Evolutionary conservation across 2,329 filamentous ascomycete genomes (phyloP).

Genomic region (Fusarium temperatum): DNA sequence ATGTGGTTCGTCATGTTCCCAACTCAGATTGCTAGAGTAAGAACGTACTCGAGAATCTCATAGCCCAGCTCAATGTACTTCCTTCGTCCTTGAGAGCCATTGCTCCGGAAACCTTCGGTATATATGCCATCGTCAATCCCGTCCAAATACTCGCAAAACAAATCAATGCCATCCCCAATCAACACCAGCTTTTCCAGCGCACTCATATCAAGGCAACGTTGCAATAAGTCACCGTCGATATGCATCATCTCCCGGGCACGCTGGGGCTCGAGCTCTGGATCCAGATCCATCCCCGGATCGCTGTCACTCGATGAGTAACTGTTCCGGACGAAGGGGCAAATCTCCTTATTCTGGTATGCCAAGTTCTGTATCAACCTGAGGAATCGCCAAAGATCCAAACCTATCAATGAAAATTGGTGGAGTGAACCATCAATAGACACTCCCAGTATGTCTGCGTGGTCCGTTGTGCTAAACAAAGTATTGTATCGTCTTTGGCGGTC

Average conservation of each 20-base stretch:
- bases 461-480: constrained; percentile 52
- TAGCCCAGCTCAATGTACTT: constrained; percentile 62
- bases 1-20: background rate
- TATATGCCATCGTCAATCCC: constrained; percentile 57
- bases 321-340: constrained; percentile 58
- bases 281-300: constrained; percentile 29
- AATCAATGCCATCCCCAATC: constrained; percentile 44
- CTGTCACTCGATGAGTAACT: constrained; percentile 1
- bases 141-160: constrained; percentile 60
- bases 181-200: constrained; percentile 55
- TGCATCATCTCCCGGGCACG: constrained; percentile 63
- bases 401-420: constrained; percentile 74
- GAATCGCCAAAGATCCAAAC: constrained; percentile 69
- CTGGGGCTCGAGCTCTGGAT: constrained; percentile 46
- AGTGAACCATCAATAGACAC: constrained; percentile 75
- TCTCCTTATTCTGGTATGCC: constrained; percentile 56
- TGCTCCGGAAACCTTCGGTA: constrained; percentile 47
- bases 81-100: constrained; percentile 30
- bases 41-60: constrained; percentile 61
- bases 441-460: constrained; percentile 67
- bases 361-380: constrained; percentile 79
- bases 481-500: constrained; percentile 52
- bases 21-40: constrained; percentile 58
- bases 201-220: constrained; percentile 59
- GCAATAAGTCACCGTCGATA: constrained; percentile 73